Evolutionary conservation across 2,329 filamentous ascomycete genomes (phyloP), one percentile per base, ranked within the genome.

Genomic region (Fusarium phyllophilum): DNA sequence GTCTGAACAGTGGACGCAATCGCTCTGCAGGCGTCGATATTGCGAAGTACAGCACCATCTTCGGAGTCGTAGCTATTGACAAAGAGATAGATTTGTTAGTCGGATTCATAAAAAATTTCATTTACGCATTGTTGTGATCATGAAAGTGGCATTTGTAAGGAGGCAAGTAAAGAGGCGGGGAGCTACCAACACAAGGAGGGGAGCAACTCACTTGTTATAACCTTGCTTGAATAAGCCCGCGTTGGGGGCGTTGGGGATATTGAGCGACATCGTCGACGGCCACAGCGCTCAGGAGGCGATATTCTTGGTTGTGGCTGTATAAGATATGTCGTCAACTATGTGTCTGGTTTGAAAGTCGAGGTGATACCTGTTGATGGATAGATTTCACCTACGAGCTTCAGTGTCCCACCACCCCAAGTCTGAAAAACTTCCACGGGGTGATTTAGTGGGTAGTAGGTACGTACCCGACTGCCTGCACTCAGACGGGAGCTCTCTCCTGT

Each of bases 1-100:
- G 96, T 98, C 87, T 97, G 95, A 56, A 99, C 96, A 59, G 96
- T 99, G 79, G 93, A 94, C 67, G 96, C 92, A 84, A 99, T 98
- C 77, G 96, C 94, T 75, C 95, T 91, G 87, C 96, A 99, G 82
- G 97, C 96, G 82, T 99, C 97, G 85, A 99, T 98, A 85, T 99
- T 99, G 82, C 96, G 95, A 76, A 98, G 89, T 77, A 99, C 95
- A 77, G 96, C 97, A 82, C 96, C 96, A 93, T 99, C 96, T 91
- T 99, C 97, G 70, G 96, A 92, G 83, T 98, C 96, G 87, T 99
- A 97, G 89, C 97, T 98, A 45, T 57, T 60, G 61, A 48, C 29
- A 49, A 62, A 24, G 56, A 61, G 51, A 34, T n/a, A 56, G 4
- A 36, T n/a, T 20, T 29, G 24, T 66, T 31, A 73, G 68, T 22